phyloP scores from a whole-genome alignment of 1,284 basidiomycete species.

The Phylloboletellus chloephorus region DNA sequence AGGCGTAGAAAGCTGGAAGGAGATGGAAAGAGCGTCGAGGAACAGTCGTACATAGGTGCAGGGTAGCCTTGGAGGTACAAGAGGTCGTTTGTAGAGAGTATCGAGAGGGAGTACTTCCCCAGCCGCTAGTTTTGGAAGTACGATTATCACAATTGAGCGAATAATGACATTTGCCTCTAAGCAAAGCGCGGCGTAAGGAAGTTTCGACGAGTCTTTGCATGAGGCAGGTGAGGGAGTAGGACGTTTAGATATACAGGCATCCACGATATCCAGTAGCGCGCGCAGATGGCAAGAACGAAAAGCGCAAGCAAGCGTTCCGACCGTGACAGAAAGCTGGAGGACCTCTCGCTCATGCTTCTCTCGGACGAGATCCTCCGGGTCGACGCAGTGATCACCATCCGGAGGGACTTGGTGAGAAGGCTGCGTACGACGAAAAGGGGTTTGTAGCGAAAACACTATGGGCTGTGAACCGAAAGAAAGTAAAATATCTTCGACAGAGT shows the following conservation, averaged over 20 bases:
- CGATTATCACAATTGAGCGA: constrained; percentile 47
- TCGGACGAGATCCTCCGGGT: constrained; percentile 6
- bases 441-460: constrained; percentile 50
- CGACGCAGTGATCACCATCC: background rate
- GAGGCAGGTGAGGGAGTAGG: constrained; percentile 15
- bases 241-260: constrained; percentile 34
- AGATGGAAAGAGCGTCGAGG: constrained; percentile 46
- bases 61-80: constrained; percentile 46
- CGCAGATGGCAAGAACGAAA: constrained; percentile 51
- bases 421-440: constrained; percentile 29
- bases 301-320: constrained; percentile 50
- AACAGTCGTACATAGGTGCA: constrained; percentile 53
- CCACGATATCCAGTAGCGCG: constrained; percentile 39
- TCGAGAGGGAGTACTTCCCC: constrained; percentile 22
- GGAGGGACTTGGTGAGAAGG: constrained; percentile 5
- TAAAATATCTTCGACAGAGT: constrained; percentile 40
- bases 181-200: constrained; percentile 16
- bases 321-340: constrained; percentile 35
- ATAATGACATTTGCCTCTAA: constrained; percentile 37
- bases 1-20: constrained; percentile 22
- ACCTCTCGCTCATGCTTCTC: constrained; percentile 17
- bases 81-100: constrained; percentile 49
- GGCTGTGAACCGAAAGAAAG: constrained; percentile 56
- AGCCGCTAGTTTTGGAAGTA: constrained; percentile 32
- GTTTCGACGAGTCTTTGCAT: constrained; percentile 9